phyloP scores from a whole-genome alignment of 2,329 filamentous ascomycete genomes.

The Ilyonectria mors-panacis region DNA sequence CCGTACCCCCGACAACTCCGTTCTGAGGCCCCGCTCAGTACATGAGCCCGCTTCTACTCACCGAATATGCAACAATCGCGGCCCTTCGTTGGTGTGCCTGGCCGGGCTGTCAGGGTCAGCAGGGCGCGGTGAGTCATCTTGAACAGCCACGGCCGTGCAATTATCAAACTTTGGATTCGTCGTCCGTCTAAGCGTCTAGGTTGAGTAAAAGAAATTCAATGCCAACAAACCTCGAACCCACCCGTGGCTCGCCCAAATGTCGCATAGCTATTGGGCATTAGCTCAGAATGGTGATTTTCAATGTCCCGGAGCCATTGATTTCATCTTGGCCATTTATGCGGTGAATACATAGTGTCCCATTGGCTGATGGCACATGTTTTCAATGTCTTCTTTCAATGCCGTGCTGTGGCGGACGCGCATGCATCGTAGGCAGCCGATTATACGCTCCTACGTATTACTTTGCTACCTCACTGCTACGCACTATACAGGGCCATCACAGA shows the following conservation, averaged over 20 bases:
- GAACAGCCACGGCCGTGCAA: conserved; percentile 10
- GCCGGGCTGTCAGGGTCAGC: conserved; percentile 10
- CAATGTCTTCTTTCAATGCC: neutral
- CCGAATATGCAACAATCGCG: conserved; percentile 22
- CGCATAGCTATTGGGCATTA: neutral
- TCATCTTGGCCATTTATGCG: neutral
- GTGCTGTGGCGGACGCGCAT: neutral
- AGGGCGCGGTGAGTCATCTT: conserved; percentile 26
- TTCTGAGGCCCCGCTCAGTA: conserved; percentile 9
- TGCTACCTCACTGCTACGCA: neutral
- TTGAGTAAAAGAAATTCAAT: neutral
- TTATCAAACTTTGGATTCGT: conserved; percentile 5
- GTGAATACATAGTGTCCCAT: neutral
- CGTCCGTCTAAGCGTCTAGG: neutral
- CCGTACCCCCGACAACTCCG: conserved; percentile 14
- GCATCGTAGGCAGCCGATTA: conserved; percentile 1
- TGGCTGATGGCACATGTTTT: neutral
- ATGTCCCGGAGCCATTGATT: neutral
- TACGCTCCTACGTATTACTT: neutral
- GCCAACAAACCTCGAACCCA: neutral
- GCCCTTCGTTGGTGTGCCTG: neutral
- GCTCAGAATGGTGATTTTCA: neutral
- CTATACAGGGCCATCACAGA: neutral
- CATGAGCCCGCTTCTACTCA: neutral
- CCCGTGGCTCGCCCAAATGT: neutral